Percentiles rank a stretch among this genome's conserved stretches.
phyloP scores from a whole-genome alignment of 108 stramenopile genomes.

The Nitzschia putrida region DNA sequence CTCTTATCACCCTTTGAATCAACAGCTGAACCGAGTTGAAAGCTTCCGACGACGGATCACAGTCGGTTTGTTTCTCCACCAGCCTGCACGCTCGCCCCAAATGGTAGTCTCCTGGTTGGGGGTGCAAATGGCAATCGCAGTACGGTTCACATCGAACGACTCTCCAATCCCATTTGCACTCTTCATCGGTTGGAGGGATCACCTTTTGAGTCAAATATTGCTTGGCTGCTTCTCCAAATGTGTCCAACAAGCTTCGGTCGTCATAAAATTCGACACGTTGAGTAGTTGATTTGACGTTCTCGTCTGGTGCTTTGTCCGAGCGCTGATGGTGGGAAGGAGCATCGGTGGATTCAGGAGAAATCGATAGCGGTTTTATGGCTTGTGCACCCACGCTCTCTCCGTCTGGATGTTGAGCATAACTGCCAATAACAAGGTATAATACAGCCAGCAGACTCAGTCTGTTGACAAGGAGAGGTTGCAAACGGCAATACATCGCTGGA shows the following conservation, averaged over 20 bases:
- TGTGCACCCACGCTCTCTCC: no score
- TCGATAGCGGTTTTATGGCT: no score
- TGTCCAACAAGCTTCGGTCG: conserved; percentile 74
- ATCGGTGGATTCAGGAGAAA: no score
- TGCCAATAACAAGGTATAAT: no score
- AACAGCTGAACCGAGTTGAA: conserved; percentile 3
- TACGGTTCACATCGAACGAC: conserved; percentile 77
- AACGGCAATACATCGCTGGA: no score
- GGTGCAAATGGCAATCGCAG: conserved; percentile 62
- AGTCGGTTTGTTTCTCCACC: not conserved
- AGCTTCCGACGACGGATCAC: not conserved
- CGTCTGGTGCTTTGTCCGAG: no score
- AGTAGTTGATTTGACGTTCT: no score
- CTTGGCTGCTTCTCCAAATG: conserved; percentile 84
- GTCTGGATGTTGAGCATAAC: no score
- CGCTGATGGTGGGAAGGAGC: no score
- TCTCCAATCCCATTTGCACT: conserved; percentile 78
- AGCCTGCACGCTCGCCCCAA: conserved; percentile 74
- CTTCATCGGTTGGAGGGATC: conserved; percentile 36
- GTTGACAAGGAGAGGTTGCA: no score
- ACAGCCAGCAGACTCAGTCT: no score
- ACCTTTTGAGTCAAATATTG: conserved; percentile 77
- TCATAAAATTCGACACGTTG: conserved; percentile 20
- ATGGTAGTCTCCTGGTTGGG: conserved; percentile 75
- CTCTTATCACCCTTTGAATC: conserved; percentile 14